Percentiles rank a stretch among this genome's conserved stretches.
Conservation (phyloP, 257 asterid species). For the Haberlea rhodopensis region DNA sequence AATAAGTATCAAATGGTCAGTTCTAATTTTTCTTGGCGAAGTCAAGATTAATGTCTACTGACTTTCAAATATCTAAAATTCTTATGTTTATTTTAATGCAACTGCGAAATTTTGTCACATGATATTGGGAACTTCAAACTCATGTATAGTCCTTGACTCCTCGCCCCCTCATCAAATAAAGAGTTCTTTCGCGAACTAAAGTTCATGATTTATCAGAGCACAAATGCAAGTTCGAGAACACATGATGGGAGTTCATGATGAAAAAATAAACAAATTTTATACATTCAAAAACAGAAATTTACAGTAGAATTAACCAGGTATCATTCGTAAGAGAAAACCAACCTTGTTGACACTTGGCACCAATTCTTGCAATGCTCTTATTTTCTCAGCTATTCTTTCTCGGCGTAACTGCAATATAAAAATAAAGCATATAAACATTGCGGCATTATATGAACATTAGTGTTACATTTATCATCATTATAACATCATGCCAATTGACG, state of each 20-base stretch:
- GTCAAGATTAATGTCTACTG: neutral
- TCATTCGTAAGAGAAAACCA: constrained; percentile 10
- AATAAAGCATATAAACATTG: constrained; percentile 5
- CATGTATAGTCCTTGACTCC: neutral
- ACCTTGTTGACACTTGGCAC: constrained; percentile 99
- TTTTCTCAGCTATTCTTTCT: constrained; percentile 94
- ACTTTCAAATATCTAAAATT: neutral
- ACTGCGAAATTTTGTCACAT: too few species aligned
- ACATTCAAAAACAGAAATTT: neutral
- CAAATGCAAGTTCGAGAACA: neutral
- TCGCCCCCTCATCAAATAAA: neutral
- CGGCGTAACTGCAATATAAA: constrained; percentile 74
- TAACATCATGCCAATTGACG: neutral
- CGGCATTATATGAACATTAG: neutral
- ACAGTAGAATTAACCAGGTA: neutral
- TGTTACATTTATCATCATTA: neutral
- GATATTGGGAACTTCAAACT: neutral
- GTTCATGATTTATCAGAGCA: neutral
- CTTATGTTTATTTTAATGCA: neutral
- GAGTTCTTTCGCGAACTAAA: neutral
- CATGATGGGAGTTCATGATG: too few species aligned
- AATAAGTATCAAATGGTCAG: neutral
- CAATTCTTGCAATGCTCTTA: constrained; percentile 93
- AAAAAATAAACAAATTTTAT: too few species aligned
- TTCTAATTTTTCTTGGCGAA: neutral